phyloP scores from a whole-genome alignment of 345 rosid species.

The Boechera retrofracta region DNA sequence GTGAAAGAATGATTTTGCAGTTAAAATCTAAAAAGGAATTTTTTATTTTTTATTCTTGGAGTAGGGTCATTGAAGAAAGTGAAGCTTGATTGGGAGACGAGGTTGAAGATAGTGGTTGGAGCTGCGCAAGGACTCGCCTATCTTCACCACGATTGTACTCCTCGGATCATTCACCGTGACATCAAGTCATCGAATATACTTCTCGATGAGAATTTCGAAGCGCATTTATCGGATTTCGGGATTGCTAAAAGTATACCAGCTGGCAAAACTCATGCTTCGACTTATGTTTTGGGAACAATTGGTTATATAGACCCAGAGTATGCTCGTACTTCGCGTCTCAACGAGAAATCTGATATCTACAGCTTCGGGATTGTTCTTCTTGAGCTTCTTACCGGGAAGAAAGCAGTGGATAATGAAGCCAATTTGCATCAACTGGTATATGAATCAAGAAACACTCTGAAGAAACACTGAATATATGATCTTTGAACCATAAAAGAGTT shows the following conservation, averaged over 20 bases:
- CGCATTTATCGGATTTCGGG: conserved; percentile 91
- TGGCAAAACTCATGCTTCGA: conserved; percentile 76
- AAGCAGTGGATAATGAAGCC: conserved; percentile 89
- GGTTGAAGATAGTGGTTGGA: conserved; percentile 86
- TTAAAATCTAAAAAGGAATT: background rate
- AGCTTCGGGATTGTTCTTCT: conserved; percentile 96
- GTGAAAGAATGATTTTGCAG: background rate
- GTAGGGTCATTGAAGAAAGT: conserved; percentile 80
- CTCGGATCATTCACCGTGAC: conserved; percentile 89
- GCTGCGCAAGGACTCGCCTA: conserved; percentile 96
- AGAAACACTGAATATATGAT: background rate
- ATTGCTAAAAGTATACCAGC: conserved; percentile 85
- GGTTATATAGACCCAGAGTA: conserved; percentile 99
- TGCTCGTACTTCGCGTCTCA: conserved; percentile 83
- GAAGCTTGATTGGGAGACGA: conserved; percentile 93
- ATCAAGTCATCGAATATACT: conserved; percentile 93
- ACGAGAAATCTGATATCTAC: conserved; percentile 91
- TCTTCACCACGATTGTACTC: conserved; percentile 97
- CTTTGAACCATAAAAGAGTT: background rate
- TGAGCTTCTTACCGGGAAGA: conserved; percentile 94
- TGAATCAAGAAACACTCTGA: background rate
- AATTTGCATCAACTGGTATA: conserved; percentile 93
- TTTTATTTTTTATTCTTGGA: background rate
- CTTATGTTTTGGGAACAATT: conserved; percentile 86
- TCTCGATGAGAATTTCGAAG: conserved; percentile 82